A percentile compares a stretch with the other conserved stretches of the same genome.
These are phyloP conservation scores for Cladosporium phlei DNA, from an alignment of 2,329 filamentous ascomycete species.

Conservation along the genomic window DNA sequence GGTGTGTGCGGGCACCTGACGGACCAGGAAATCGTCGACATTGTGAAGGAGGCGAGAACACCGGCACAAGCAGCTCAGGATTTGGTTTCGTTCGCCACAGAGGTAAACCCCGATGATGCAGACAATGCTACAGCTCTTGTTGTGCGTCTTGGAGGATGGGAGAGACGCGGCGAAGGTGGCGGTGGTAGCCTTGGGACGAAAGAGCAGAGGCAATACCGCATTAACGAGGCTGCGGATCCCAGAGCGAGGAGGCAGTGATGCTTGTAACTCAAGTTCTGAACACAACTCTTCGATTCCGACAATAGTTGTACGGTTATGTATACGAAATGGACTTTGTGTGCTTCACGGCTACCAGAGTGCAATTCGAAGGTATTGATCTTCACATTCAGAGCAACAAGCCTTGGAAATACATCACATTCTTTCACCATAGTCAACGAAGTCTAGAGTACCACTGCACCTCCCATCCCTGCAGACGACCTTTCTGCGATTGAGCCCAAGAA, in stretches of 20 bases:
- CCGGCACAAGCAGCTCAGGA: constrained; percentile 77
- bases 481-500: no score
- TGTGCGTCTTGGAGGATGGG: constrained; percentile 61
- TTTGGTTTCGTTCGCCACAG: constrained; percentile 82
- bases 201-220: constrained; percentile 81
- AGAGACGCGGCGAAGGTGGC: constrained; percentile 73
- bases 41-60: constrained; percentile 88
- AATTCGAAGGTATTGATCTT: no score
- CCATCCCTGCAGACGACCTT: no score
- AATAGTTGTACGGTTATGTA: no score
- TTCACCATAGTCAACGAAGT: no score
- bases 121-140: constrained; percentile 63
- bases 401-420: no score
- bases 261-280: no score
- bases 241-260: constrained; percentile 55
- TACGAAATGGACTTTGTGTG: no score
- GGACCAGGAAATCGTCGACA: constrained; percentile 94
- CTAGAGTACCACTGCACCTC: no score
- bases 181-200: constrained; percentile 85
- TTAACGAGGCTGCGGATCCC: constrained; percentile 75
- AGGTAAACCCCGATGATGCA: constrained; percentile 62
- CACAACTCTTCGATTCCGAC: no score
- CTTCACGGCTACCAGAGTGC: no score
- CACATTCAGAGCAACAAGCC: no score
- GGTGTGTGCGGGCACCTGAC: constrained; percentile 79